Percentiles rank a stretch among this genome's conserved stretches.
phyloP scores from a whole-genome alignment of 2,329 filamentous ascomycete genomes.

The Fusarium mangiferae region DNA sequence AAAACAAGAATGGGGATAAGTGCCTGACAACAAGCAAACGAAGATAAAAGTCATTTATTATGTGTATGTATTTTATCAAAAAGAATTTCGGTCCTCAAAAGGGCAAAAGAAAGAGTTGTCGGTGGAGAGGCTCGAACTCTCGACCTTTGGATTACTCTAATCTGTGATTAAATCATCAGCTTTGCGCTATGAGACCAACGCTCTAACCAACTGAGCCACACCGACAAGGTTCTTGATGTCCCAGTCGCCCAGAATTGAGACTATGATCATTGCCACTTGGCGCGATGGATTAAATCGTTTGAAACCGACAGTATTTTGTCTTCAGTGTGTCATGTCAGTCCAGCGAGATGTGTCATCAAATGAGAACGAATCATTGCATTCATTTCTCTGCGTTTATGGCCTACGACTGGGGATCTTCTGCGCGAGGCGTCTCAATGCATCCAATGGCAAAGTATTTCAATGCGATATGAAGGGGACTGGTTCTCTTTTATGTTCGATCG shows the following conservation, averaged over 20 bases:
- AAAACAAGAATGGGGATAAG: too few relatives aligned
- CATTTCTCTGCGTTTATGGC: rapidly evolving
- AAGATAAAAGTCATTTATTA: too few relatives aligned
- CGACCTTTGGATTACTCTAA: constrained; percentile 1
- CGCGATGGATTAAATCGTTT: rapidly evolving
- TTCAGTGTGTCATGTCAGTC: rapidly evolving
- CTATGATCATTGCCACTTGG: rapidly evolving
- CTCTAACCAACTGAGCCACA: background rate
- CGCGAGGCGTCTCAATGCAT: background rate
- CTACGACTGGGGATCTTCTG: rapidly evolving
- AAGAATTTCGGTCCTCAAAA: too few relatives aligned
- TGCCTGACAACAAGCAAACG: too few relatives aligned
- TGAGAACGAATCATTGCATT: rapidly evolving
- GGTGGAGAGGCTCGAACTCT: constrained; percentile 2
- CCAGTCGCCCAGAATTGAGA: rapidly evolving
- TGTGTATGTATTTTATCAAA: too few relatives aligned
- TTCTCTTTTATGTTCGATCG: background rate
- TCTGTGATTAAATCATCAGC: background rate
- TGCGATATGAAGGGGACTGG: background rate
- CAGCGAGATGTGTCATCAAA: rapidly evolving
- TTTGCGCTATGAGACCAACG: background rate
- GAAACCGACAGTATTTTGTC: rapidly evolving
- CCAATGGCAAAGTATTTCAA: background rate
- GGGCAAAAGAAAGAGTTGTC: background rate
- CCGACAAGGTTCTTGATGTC: background rate